Conservation (phyloP, 192 early-diverging fungal species). For the Spinellus fusiger region DNA sequence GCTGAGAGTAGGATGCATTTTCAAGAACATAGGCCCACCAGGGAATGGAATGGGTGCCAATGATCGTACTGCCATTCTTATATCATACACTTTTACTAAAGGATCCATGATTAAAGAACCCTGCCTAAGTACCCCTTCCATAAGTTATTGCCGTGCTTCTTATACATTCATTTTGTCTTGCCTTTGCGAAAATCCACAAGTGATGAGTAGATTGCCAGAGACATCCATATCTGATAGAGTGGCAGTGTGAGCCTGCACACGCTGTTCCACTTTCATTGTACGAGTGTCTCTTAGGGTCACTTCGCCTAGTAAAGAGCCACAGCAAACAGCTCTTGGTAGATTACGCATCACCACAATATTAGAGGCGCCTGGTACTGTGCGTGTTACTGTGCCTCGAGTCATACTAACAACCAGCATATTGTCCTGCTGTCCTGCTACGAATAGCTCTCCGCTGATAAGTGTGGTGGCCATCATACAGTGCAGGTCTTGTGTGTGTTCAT, state of each 20-base stretch:
- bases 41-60: constrained; percentile 69
- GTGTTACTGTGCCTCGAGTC: constrained; percentile 38
- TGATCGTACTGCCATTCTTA: constrained; percentile 59
- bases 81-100: constrained; percentile 78
- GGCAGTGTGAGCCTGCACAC: constrained; percentile 71
- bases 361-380: constrained; percentile 28
- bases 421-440: constrained; percentile 53
- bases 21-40: constrained; percentile 56
- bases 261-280: constrained; percentile 52
- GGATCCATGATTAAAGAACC: constrained; percentile 66
- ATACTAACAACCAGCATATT: constrained; percentile 46
- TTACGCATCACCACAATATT: constrained; percentile 64
- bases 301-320: constrained; percentile 58
- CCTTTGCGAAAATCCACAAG: constrained; percentile 70
- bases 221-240: constrained; percentile 72
- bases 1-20: constrained; percentile 65
- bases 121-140: constrained; percentile 22
- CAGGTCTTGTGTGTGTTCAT: constrained; percentile 42
- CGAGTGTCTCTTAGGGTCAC: constrained; percentile 64
- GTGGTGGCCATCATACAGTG: constrained; percentile 50
- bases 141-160: not conserved
- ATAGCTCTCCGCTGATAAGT: constrained; percentile 48
- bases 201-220: constrained; percentile 64
- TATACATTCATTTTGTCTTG: constrained; percentile 10
- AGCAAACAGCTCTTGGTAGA: constrained; percentile 48